phyloP scores from a whole-genome alignment of 106 monocot species.

The Vanilla planifolia region DNA sequence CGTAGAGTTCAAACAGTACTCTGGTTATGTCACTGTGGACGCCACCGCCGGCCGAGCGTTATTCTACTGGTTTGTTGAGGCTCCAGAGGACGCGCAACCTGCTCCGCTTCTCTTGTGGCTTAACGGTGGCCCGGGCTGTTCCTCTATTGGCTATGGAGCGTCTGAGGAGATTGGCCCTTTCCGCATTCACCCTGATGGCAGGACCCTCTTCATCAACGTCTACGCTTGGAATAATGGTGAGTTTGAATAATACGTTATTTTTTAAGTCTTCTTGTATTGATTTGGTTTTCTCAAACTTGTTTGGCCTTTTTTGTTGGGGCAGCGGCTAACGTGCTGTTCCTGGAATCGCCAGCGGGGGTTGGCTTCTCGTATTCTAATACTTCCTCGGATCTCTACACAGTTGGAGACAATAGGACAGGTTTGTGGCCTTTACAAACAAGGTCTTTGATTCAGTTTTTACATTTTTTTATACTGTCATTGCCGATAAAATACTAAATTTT shows the following conservation, averaged over 20 bases:
- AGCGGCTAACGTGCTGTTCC: slow-evolving; percentile 88
- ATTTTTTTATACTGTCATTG: too few species aligned
- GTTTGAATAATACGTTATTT: background rate
- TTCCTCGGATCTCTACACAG: slow-evolving; percentile 53
- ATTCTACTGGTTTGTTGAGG: slow-evolving; percentile 75
- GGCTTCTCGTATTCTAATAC: slow-evolving; percentile 96
- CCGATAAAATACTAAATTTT: background rate
- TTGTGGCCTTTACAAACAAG: background rate
- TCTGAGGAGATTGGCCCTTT: slow-evolving; percentile 90
- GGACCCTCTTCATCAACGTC: slow-evolving; percentile 43
- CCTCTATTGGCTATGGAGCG: slow-evolving; percentile 68
- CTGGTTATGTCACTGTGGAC: slow-evolving; percentile 78
- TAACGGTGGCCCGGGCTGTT: slow-evolving; percentile 91
- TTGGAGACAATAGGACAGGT: slow-evolving; percentile 80
- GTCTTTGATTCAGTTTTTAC: too few species aligned
- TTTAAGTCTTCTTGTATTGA: background rate
- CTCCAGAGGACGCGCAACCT: background rate
- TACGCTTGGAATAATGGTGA: slow-evolving; percentile 69
- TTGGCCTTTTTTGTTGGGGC: slow-evolving; percentile 6
- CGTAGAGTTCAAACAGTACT: slow-evolving; percentile 65
- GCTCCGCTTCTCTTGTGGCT: slow-evolving; percentile 72
- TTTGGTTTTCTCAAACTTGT: background rate
- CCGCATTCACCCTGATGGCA: slow-evolving; percentile 50
- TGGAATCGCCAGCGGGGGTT: slow-evolving; percentile 93
- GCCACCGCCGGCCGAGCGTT: slow-evolving; percentile 52